Base-by-base conservation (phyloP, 768 basidiomycete species). In the Termitomyces sp. region DNA sequence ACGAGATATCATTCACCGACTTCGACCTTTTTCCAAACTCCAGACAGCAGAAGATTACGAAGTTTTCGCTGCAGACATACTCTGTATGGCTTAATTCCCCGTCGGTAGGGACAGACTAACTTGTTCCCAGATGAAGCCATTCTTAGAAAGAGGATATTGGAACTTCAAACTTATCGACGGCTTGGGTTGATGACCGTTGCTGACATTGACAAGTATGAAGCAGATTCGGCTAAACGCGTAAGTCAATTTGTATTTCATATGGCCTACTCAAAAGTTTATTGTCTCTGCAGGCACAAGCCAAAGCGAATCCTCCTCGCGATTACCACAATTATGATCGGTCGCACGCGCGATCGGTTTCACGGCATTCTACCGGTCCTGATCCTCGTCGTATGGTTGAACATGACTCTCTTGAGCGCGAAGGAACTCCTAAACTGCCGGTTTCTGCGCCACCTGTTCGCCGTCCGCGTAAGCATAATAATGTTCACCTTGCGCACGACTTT, bases 1-100 rank as follows among this genome's bases (percentile, higher is more conserved):
- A 65, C 85, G 90, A 62, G 97, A 98, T 60, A 87, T 98, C 55
- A 72, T 94, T 24, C 86, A 92, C 63, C 85, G 94, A 26, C 79
- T 95, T 55, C 89, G 95, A 62, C 92, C 94, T 3, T 98, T 98
- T 70, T 84, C 96, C 28, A 84, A 87, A 54, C 74, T 98, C 36
- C 94, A 97, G 68, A 94, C 93, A 0, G 88, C 90, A 1, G 85
- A 90, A 58, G 96, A 99, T 66, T 95, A 88, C 63, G 97, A 99
- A 68, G 78, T 78, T 3, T 91, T 98, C 67, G 78, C 88, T 5
- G 81, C 93, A 11, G 96, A 97, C 55, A 81, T 98, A 58, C 79
- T 98, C 26, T 98, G 95, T 98, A 76, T 52, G 89, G 70, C 3
- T 2, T 24, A 22, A 46, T 24, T 30, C 28, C 32, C 11, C 38